Percentiles rank a stretch among this genome's conserved stretches.
phyloP scores from a whole-genome alignment of 2,329 filamentous ascomycete species.

The Fusarium coicis region DNA sequence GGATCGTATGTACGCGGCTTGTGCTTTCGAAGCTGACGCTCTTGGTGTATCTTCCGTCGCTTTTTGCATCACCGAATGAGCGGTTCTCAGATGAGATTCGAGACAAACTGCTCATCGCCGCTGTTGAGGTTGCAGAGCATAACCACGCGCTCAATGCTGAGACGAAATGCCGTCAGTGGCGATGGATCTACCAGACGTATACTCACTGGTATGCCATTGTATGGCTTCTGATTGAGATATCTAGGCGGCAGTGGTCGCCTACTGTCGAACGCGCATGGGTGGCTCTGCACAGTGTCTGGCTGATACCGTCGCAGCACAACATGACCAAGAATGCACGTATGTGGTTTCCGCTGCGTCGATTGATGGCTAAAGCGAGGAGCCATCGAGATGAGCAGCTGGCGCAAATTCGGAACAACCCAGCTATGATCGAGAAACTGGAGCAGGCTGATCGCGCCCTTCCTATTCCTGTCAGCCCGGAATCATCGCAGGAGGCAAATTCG shows the following conservation, averaged over 20 bases:
- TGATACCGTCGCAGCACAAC: slow-evolving; percentile 45
- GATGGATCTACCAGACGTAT: slow-evolving; percentile 69
- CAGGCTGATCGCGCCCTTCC: slow-evolving; percentile 42
- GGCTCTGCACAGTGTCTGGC: slow-evolving; percentile 57
- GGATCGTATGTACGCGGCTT: slow-evolving; percentile 53
- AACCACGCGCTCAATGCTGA: slow-evolving; percentile 65
- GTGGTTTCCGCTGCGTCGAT: slow-evolving; percentile 54
- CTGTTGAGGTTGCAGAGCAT: slow-evolving; percentile 67
- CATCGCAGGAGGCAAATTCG: slow-evolving; percentile 3
- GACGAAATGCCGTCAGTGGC: slow-evolving; percentile 60
- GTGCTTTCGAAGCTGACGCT: slow-evolving; percentile 66
- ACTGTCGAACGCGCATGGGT: slow-evolving; percentile 60
- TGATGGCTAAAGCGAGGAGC: slow-evolving; percentile 52
- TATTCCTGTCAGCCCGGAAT: slow-evolving; percentile 46
- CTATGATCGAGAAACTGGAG: slow-evolving; percentile 44
- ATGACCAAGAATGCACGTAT: slow-evolving; percentile 48
- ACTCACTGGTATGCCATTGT: slow-evolving; percentile 69
- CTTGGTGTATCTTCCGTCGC: slow-evolving; percentile 62
- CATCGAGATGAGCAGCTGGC: slow-evolving; percentile 52
- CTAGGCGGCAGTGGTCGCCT: slow-evolving; percentile 57
- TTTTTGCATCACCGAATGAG: slow-evolving; percentile 55
- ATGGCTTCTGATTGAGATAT: slow-evolving; percentile 64
- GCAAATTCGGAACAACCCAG: slow-evolving; percentile 45
- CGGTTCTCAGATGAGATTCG: slow-evolving; percentile 53
- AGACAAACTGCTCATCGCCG: slow-evolving; percentile 59